phyloP scores from a whole-genome alignment of 225 moss, liverwort and hornwort genomes.

The Polytrichum commune region DNA sequence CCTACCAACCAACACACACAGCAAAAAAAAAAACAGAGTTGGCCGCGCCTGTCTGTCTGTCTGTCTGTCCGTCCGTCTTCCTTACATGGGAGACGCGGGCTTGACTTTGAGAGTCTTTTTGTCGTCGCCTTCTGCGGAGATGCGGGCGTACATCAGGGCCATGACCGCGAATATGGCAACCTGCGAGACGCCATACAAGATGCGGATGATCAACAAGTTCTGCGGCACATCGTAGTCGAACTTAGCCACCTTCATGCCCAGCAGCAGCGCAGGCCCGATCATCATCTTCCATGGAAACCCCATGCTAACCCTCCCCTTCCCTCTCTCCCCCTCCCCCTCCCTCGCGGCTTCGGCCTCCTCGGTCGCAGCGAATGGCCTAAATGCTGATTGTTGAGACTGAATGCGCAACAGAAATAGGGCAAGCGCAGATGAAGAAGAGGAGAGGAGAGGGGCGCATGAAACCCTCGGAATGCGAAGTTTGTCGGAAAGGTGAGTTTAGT shows the following conservation, averaged over 20 bases:
- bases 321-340: not conserved
- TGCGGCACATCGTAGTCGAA: conserved; percentile 55
- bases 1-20: too few relatives aligned
- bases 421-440: too few relatives aligned
- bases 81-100: conserved; percentile 33
- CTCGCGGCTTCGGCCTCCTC: not conserved
- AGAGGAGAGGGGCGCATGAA: too few relatives aligned
- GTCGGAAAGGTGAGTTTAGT: too few relatives aligned
- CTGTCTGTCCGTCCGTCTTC: too few relatives aligned
- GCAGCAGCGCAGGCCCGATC: conserved; percentile 57
- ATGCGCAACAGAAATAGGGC: too few relatives aligned
- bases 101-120: conserved; percentile 53
- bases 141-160: conserved; percentile 40
- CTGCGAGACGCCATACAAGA: conserved; percentile 62
- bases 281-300: conserved; percentile 76
- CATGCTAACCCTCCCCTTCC: conserved; percentile 6
- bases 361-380: too few relatives aligned
- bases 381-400: too few relatives aligned
- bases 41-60: too few relatives aligned
- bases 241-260: conserved; percentile 54
- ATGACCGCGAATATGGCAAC: conserved; percentile 33
- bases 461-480: too few relatives aligned
- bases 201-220: conserved; percentile 63
- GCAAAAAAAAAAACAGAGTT: too few relatives aligned
- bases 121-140: conserved; percentile 45